Percentiles rank a stretch among this genome's conserved stretches.
phyloP scores from a whole-genome alignment of 148 eudicot genomes.

The Rhododendron williamsianum region DNA sequence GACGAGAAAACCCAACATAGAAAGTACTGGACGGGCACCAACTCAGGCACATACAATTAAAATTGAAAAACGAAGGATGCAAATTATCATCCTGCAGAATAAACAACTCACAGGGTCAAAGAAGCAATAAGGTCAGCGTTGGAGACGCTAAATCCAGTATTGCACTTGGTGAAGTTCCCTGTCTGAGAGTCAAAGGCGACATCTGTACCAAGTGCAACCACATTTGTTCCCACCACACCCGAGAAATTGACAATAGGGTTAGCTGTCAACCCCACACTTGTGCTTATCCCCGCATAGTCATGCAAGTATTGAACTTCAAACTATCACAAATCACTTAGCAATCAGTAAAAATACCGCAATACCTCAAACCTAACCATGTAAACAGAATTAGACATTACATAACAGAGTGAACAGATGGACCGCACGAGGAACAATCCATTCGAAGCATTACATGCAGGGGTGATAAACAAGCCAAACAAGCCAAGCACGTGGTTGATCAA shows the following conservation, averaged over 20 bases:
- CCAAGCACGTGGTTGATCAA: neutral
- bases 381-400: neutral
- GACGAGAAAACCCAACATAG: neutral
- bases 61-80: neutral
- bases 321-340: conserved; percentile 27
- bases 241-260: conserved; percentile 70
- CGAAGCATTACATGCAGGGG: neutral
- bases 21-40: neutral
- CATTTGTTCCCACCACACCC: conserved; percentile 55
- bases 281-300: conserved; percentile 60
- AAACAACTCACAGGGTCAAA: conserved; percentile 59
- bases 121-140: conserved; percentile 55
- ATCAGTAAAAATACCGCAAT: neutral
- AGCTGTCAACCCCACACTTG: conserved; percentile 69
- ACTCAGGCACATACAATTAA: neutral
- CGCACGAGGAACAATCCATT: neutral
- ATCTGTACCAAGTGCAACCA: conserved; percentile 56
- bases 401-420: neutral
- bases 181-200: conserved; percentile 58
- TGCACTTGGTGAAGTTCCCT: conserved; percentile 63
- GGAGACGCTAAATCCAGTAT: conserved; percentile 59
- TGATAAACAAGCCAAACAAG: neutral
- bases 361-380: neutral
- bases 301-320: conserved; percentile 78
- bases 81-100: neutral